Base-by-base conservation (phyloP, 441 rosid species). In the Corymbia citriodora region DNA sequence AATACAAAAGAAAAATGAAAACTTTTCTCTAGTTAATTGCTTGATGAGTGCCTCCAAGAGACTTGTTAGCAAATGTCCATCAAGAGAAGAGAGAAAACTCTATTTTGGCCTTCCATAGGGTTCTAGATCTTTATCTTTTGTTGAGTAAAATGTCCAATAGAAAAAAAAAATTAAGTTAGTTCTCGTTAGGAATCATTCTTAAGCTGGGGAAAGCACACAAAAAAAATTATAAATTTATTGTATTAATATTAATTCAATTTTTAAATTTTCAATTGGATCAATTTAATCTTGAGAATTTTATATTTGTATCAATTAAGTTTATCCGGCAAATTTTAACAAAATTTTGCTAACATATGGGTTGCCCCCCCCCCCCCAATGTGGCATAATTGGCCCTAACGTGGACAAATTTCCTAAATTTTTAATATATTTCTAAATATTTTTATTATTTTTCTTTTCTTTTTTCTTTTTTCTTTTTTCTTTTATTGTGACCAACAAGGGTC, bases 221-320 rank as follows among this genome's bases (percentile, higher is more conserved):
- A 57, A 23, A 57, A 59, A 10, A 1, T 59, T 7, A 4, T 10
- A 0, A 57, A 59, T 13, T 59, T 23, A 59, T 59, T 59, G 8
- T 59, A 9, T 59, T 23, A 1, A 10, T 59, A 59, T 59, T 6
- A 59, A 59, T 59, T 59, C 10, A 59, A 13, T 10, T 4, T 4
- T 59, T 10, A 59, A 12, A 1, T 0, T 59, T 10, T 59, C 18
- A 23, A 59, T 59, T 23, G 0, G 25, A 59, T 9, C 9, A 59
- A 57, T 59, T 59, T 4, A 13, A 0, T 59, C 25, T 0, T 59
- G 25, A 59, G 23, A 27, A 23, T 59, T 57, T 57, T 59, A 6
- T 59, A 23, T 23, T 23, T 57, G 23, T 59, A 6, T 3, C 63
- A 59, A 59, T 23, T 59, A 59, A 59, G 14, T 59, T 13, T 13